Percentiles rank a stretch among this genome's conserved stretches.
Evolutionary conservation across 2,329 filamentous ascomycete species (phyloP).

Genomic region (Alternaria sp.): DNA sequence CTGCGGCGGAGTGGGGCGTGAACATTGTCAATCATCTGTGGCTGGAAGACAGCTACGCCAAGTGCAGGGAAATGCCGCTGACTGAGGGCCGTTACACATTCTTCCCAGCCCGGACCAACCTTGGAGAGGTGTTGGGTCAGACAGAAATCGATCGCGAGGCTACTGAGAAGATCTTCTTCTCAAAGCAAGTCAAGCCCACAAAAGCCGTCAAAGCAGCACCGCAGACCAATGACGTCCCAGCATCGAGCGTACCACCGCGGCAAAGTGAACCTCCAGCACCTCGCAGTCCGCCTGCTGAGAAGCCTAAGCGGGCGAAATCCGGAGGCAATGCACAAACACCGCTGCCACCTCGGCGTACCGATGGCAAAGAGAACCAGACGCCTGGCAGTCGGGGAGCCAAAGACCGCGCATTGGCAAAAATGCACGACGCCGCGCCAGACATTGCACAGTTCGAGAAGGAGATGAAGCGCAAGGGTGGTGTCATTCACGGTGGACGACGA

Average conservation of each 20-base stretch:
- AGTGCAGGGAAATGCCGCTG: conserved; percentile 76
- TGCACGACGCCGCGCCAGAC: conserved; percentile 81
- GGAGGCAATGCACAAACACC: conserved; percentile 58
- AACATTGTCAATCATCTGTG: conserved; percentile 92
- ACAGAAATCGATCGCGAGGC: conserved; percentile 78
- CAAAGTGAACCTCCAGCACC: conserved; percentile 17
- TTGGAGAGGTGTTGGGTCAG: conserved; percentile 91
- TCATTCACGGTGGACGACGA: conserved; percentile 61
- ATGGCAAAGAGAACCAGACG: conserved; percentile 82
- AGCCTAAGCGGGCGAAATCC: conserved; percentile 35
- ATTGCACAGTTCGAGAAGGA: conserved; percentile 93
- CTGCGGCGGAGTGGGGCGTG: conserved; percentile 90
- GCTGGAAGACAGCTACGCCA: conserved; percentile 96
- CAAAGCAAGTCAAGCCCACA: conserved; percentile 31
- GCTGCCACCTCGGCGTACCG: conserved; percentile 43
- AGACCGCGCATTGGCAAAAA: conserved; percentile 75
- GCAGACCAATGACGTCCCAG: conserved; percentile 24
- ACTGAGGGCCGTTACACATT: conserved; percentile 79
- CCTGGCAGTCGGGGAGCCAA: conserved; percentile 89
- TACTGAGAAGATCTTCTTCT: conserved; percentile 72
- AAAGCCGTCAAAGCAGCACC: conserved; percentile 30
- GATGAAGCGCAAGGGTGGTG: conserved; percentile 77
- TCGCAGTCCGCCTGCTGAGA: conserved; percentile 27
- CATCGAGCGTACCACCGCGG: conserved; percentile 25
- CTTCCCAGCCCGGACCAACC: conserved; percentile 87